Evolutionary conservation across 768 basidiomycete genomes (phyloP), one percentile per base, ranked within the genome.

Genomic region (Symmetrospora coprosmae): DNA sequence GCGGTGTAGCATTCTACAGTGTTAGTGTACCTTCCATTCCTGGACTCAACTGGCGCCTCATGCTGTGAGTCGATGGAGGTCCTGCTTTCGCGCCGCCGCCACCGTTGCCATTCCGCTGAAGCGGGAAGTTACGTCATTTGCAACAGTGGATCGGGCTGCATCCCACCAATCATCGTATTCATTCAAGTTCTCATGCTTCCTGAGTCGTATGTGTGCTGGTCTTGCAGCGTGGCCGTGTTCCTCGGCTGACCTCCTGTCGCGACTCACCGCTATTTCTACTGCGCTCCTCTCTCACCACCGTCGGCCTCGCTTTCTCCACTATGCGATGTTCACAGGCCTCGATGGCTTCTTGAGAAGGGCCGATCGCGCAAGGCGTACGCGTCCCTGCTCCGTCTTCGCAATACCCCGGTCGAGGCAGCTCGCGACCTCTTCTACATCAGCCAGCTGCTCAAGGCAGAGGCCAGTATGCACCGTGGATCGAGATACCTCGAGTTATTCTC

Each of bases 371-470:
- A 74, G 34, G 74, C 74, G 1, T 74, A 71, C 66, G 41, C 64
- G 25, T 74, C 73, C 17, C 68, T 74, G 52, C 53, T 66, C 34
- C 67, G 68, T 38, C 68, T 76, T 2, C 68, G 74, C 27, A 65
- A 67, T 61, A 67, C 69, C 28, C 66, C 65, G 13, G 64, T 76
- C 46, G 73, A 74, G 50, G 72, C 75, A 19, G 75, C 75, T n/a
- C 67, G 75, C 30, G 75, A 76, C 60, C 66, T 73, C 14, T 75
- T 73, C 70, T 76, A 75, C 67, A 71, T 73, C 23, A 65, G 72
- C 31, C 31, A 51, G 16, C 60, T 61, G 4, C 23, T 60, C 3
- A 53, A 61, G 17, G 60, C 47, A 30, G 60, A 61, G 43, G 35
- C 38, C 4, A n/a, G 30, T 2, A 38, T 61, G 17, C 53, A 50